phyloP scores from a whole-genome alignment of 164 flowering plant species.

The Brasenia schreberi region DNA sequence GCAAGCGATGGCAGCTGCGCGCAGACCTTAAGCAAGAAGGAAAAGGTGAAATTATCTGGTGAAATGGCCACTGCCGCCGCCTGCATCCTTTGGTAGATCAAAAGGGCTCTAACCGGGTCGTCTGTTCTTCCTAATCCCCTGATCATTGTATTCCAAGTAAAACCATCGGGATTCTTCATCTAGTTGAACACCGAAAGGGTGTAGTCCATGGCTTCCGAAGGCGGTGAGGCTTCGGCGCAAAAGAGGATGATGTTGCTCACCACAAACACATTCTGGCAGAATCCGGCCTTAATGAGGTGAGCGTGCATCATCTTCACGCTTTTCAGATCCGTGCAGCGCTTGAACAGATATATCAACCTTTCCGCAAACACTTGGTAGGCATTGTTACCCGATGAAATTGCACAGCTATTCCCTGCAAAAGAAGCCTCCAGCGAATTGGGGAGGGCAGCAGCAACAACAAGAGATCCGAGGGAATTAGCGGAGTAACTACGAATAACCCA shows the following conservation, averaged over 20 bases:
- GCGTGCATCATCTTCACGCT: conserved; percentile 36
- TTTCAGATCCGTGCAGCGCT: conserved; percentile 20
- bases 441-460: no score
- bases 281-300: conserved; percentile 24
- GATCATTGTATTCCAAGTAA: conserved; percentile 59
- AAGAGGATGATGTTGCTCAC: conserved; percentile 34
- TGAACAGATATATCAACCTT: conserved; percentile 20
- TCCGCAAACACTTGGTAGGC: conserved; percentile 5
- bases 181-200: conserved; percentile 29
- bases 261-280: conserved; percentile 24
- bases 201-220: conserved; percentile 28
- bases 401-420: no score
- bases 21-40: conserved; percentile 39
- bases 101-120: conserved; percentile 19
- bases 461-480: no score
- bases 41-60: conserved; percentile 44
- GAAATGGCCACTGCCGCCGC: conserved; percentile 9
- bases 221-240: conserved; percentile 15
- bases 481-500: no score
- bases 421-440: no score
- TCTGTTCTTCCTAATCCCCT: conserved; percentile 32
- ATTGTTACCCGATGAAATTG: no score
- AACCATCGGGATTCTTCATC: conserved; percentile 42
- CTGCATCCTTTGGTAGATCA: conserved; percentile 33
- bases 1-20: conserved; percentile 19